A percentile compares a stretch with the other conserved stretches of the same genome.
Conservation (phyloP, 1,284 basidiomycete species). For the Mycena citricolor region DNA sequence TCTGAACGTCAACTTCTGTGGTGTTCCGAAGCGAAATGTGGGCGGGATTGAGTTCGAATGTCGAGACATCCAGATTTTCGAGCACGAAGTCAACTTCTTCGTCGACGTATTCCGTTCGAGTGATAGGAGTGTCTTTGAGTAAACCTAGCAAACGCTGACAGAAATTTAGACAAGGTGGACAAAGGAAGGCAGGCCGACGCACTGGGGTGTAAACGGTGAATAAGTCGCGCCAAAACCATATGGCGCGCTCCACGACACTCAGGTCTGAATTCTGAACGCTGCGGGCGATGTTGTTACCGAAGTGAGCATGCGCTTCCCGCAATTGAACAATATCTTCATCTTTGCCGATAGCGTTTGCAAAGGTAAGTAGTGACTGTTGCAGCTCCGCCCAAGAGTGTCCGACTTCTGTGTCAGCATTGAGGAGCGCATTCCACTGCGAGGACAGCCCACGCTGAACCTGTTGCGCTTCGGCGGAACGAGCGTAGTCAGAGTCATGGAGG, state of each 20-base stretch:
- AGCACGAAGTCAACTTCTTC: constrained; percentile 65
- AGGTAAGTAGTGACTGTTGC: constrained; percentile 41
- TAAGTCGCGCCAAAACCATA: constrained; percentile 73
- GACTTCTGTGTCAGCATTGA: constrained; percentile 42
- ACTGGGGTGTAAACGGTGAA: constrained; percentile 71
- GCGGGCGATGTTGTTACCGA: constrained; percentile 48
- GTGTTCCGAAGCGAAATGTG: constrained; percentile 71
- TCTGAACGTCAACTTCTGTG: constrained; percentile 66
- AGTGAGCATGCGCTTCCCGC: constrained; percentile 44
- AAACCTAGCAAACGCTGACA: not conserved
- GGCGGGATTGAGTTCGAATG: constrained; percentile 62
- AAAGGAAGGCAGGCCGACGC: constrained; percentile 21
- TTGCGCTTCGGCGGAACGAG: constrained; percentile 47
- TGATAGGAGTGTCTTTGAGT: constrained; percentile 16
- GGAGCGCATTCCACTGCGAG: constrained; percentile 47
- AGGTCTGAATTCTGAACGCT: constrained; percentile 43
- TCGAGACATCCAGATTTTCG: constrained; percentile 67
- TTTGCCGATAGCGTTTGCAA: constrained; percentile 43
- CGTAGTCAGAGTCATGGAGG: constrained; percentile 51
- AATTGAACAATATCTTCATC: constrained; percentile 50
- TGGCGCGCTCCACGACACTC: constrained; percentile 50
- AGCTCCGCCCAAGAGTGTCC: constrained; percentile 53
- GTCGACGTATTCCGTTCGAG: constrained; percentile 67
- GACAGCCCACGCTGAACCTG: constrained; percentile 43
- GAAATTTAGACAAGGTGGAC: not conserved